These are phyloP conservation scores for Neodidymelliopsis sp. DNA, from an alignment of 2,329 filamentous ascomycete species.

Conservation along the genomic window DNA sequence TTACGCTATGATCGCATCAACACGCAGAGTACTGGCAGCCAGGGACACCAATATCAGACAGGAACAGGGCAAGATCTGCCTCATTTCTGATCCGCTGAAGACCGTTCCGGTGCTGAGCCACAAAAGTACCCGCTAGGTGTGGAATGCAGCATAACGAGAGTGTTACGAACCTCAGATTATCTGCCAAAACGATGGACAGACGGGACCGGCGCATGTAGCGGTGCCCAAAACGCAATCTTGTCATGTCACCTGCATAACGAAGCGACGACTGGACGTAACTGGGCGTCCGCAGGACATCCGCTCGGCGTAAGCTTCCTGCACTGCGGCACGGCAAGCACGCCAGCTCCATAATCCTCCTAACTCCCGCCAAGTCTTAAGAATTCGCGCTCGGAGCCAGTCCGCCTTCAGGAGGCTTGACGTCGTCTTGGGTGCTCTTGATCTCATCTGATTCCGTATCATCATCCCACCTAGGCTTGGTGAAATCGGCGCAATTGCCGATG, in stretches of 20 bases:
- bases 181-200: too few relatives aligned
- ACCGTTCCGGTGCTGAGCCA: too few relatives aligned
- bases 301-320: neutral
- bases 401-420: neutral
- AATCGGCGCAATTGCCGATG: conserved; percentile 9
- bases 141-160: too few relatives aligned
- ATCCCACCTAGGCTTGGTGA: neutral
- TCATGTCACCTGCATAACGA: neutral
- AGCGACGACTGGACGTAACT: too few relatives aligned
- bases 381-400: neutral
- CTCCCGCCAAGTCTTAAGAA: too few relatives aligned
- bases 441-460: neutral
- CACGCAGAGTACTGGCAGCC: too few relatives aligned
- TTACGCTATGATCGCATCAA: too few relatives aligned
- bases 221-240: neutral
- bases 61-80: neutral
- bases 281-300: too few relatives aligned
- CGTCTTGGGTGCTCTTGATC: neutral
- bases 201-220: too few relatives aligned
- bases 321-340: neutral
- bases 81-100: neutral
- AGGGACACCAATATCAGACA: too few relatives aligned
- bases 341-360: neutral
- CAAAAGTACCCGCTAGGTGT: too few relatives aligned
- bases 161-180: too few relatives aligned